A percentile compares a stretch with the other conserved stretches of the same genome.
phyloP scores from a whole-genome alignment of 2,329 filamentous ascomycete species.

The Ophiostoma triangulosporum region DNA sequence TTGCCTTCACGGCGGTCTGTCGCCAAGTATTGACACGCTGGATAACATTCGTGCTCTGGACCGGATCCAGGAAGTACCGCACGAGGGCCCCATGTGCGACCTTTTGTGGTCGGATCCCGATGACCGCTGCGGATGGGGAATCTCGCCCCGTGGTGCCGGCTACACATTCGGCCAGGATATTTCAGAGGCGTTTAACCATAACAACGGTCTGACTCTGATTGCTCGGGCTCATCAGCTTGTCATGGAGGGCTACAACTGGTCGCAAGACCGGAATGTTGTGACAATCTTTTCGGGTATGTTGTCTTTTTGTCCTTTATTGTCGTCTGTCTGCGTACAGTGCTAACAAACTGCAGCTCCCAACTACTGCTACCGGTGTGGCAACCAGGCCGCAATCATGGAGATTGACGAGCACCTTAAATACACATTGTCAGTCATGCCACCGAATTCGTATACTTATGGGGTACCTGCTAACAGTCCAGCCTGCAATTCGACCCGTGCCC shows the following conservation, averaged over 20 bases:
- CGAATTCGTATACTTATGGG: not conserved
- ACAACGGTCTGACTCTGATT: constrained; percentile 92
- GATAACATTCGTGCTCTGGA: constrained; percentile 93
- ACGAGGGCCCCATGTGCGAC: constrained; percentile 97
- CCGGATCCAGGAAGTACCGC: constrained; percentile 94
- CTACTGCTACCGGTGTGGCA: constrained; percentile 98
- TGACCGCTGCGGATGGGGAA: constrained; percentile 91
- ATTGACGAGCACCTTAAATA: constrained; percentile 99
- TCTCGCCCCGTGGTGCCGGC: constrained; percentile 84
- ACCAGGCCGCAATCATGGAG: constrained; percentile 99
- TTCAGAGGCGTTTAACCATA: constrained; percentile 97
- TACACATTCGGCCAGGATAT: constrained; percentile 97
- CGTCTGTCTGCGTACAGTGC: not conserved
- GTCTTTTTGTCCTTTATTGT: not conserved
- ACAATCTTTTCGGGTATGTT: constrained; percentile 87
- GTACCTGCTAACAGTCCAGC: constrained; percentile 36
- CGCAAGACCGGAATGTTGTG: constrained; percentile 92
- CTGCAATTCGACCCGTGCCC: constrained; percentile 98
- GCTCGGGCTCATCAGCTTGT: constrained; percentile 95
- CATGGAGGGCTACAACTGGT: constrained; percentile 99
- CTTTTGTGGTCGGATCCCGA: constrained; percentile 96
- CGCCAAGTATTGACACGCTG: constrained; percentile 87
- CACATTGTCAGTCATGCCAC: constrained; percentile 52
- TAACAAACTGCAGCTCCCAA: constrained; percentile 47
- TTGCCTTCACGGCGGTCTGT: constrained; percentile 92